Evolutionary conservation across 768 basidiomycete genomes (phyloP).

Genomic region (Hygrophoropsis aurantiaca): DNA sequence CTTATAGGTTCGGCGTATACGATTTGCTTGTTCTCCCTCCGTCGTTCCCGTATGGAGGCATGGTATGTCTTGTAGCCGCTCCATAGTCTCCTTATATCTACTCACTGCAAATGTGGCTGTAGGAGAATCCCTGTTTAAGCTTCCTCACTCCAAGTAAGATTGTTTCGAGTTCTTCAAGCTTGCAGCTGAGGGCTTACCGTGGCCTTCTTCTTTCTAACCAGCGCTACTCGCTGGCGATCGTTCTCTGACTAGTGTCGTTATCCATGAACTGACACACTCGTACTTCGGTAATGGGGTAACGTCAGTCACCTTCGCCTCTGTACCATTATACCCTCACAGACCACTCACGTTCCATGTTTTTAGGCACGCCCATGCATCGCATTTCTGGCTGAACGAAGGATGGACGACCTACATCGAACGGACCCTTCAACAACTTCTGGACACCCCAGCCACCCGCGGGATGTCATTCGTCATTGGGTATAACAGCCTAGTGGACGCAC

Average conservation of each 20-base stretch:
- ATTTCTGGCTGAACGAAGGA: constrained; percentile 55
- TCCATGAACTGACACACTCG: constrained; percentile 52
- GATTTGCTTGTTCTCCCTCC: constrained; percentile 58
- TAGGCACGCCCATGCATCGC: constrained; percentile 40
- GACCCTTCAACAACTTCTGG: constrained; percentile 43
- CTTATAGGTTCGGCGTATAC: constrained; percentile 56
- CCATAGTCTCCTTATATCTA: neutral
- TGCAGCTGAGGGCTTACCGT: constrained; percentile 1
- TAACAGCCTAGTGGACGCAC: constrained; percentile 45
- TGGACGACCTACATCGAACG: constrained; percentile 65
- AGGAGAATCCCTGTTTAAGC: constrained; percentile 55
- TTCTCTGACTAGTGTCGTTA: constrained; percentile 52
- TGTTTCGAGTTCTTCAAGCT: neutral
- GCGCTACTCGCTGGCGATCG: constrained; percentile 59
- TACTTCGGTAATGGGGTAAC: constrained; percentile 59
- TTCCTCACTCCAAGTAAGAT: constrained; percentile 52
- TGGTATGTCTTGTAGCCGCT: constrained; percentile 33
- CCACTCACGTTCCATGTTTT: neutral
- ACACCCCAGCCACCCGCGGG: constrained; percentile 48
- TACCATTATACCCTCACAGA: neutral
- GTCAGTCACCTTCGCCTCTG: constrained; percentile 21
- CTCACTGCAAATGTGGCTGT: neutral
- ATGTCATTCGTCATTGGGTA: constrained; percentile 51
- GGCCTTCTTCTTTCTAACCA: constrained; percentile 7
- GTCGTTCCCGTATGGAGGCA: constrained; percentile 59